These are phyloP conservation scores for Wallemia ichthyophaga DNA, from an alignment of 1,284 basidiomycete genomes.

Conservation along the genomic window DNA sequence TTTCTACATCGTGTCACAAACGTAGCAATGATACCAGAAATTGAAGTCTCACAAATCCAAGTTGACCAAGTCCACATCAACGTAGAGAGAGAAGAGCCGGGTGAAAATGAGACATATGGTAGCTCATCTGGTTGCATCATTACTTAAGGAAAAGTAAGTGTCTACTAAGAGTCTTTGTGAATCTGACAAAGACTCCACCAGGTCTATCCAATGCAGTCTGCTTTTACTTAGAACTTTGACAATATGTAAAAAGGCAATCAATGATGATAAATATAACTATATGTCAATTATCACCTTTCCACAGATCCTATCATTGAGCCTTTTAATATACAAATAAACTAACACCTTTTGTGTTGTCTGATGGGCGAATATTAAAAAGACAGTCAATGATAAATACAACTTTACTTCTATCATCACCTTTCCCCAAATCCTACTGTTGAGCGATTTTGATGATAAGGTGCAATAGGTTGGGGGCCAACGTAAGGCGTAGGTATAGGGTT, in stretches of 20 bases:
- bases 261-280: no score
- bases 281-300: background rate
- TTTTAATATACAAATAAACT: no score
- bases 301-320: background rate
- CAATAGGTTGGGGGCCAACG: background rate
- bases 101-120: background rate
- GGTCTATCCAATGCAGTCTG: no score
- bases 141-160: background rate
- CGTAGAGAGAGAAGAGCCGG: background rate
- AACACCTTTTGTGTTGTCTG: no score
- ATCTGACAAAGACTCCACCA: background rate
- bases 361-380: no score
- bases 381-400: no score
- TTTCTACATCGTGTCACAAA: background rate
- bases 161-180: background rate
- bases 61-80: background rate
- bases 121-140: background rate
- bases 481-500: constrained; percentile 1
- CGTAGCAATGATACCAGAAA: background rate
- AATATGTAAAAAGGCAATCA: no score
- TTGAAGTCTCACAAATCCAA: background rate
- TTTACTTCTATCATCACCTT: background rate
- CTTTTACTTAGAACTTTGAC: no score
- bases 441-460: background rate
- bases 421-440: background rate